Conservation (phyloP, 345 rosid genomes). For the Lumnitzera littorea region DNA sequence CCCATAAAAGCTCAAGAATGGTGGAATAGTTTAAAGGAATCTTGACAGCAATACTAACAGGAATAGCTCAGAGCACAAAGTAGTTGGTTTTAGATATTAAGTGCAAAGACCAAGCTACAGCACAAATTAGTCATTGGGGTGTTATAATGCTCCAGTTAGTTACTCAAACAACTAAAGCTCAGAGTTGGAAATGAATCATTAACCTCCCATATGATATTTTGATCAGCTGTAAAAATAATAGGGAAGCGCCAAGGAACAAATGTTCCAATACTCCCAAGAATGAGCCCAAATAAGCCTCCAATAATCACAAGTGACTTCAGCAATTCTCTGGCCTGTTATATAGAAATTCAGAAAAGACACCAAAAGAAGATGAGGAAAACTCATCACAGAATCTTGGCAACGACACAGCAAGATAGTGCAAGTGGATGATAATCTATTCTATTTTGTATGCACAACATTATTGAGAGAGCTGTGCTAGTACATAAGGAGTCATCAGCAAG, state of each 20-base stretch:
- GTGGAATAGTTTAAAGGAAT: too few relatives aligned
- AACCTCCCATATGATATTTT: constrained; percentile 31
- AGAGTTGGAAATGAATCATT: constrained; percentile 4
- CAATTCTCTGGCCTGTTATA: constrained; percentile 40
- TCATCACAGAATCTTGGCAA: too few relatives aligned
- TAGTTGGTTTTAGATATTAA: too few relatives aligned
- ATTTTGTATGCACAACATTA: too few relatives aligned
- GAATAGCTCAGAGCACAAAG: too few relatives aligned
- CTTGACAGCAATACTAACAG: too few relatives aligned
- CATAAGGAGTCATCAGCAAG: not conserved
- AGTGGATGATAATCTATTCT: too few relatives aligned
- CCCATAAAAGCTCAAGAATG: too few relatives aligned
- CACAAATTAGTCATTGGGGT: too few relatives aligned
- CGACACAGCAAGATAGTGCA: too few relatives aligned
- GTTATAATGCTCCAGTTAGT: not conserved
- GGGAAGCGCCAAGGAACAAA: constrained; percentile 45
- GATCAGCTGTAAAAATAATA: constrained; percentile 38
- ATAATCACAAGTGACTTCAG: constrained; percentile 39
- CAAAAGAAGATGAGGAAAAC: not conserved
- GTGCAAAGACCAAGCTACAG: too few relatives aligned
- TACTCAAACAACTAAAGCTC: not conserved
- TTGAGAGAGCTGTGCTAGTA: not conserved
- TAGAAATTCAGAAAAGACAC: not conserved
- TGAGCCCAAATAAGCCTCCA: constrained; percentile 31
- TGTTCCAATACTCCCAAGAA: constrained; percentile 30